Conservation (phyloP, 2,329 filamentous ascomycete genomes). For the Arthrobotrys sphaeroides region DNA sequence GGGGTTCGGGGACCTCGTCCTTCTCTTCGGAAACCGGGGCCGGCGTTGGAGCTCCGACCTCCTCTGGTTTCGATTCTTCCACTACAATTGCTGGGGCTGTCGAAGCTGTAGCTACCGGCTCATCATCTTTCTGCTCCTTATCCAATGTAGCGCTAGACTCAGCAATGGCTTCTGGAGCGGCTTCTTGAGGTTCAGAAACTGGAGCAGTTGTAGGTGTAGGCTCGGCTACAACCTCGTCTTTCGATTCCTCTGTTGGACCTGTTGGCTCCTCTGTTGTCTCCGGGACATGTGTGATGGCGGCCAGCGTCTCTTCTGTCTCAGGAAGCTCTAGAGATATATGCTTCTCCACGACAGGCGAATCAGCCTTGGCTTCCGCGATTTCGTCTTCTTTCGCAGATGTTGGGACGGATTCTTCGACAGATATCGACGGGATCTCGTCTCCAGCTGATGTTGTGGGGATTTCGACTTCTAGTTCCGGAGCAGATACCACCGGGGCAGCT, state of each 20-base stretch:
- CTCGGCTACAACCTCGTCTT: conserved; percentile 3
- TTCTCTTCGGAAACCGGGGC: neutral
- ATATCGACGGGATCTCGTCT: conserved; percentile 48
- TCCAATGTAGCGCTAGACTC: neutral
- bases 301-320: conserved; percentile 28
- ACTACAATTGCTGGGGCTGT: conserved; percentile 2
- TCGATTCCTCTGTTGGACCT: conserved; percentile 1
- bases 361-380: conserved; percentile 8
- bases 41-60: neutral
- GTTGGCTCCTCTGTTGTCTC: conserved; percentile 26
- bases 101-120: neutral
- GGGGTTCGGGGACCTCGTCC: neutral
- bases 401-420: conserved; percentile 28
- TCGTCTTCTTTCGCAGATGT: conserved; percentile 11
- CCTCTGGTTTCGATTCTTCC: conserved; percentile 25
- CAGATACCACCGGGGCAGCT: neutral
- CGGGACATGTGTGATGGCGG: conserved; percentile 36
- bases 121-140: conserved; percentile 18
- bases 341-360: conserved; percentile 11
- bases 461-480: neutral
- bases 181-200: conserved; percentile 1
- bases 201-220: neutral
- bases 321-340: conserved; percentile 18
- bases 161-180: neutral
- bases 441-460: conserved; percentile 5